These are phyloP conservation scores for Kodamaea anthophila DNA, from an alignment of 1,139 yeast genomes.

Conservation along the genomic window DNA sequence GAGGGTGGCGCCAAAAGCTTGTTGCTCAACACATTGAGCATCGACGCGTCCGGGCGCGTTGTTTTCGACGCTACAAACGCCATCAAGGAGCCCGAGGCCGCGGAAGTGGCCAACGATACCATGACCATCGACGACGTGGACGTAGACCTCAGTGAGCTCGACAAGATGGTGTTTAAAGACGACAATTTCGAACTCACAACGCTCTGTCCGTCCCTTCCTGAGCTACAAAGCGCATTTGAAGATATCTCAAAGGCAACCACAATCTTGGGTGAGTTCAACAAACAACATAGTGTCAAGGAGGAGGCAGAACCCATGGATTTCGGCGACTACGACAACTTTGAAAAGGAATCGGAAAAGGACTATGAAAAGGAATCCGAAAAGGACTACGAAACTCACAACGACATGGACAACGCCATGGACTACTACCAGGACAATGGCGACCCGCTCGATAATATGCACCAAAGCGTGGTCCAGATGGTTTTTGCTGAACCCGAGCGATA, in stretches of 20 bases:
- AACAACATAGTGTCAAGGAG: slow-evolving; percentile 15
- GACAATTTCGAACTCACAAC: slow-evolving; percentile 34
- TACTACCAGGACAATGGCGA: too few relatives aligned
- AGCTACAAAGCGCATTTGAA: slow-evolving; percentile 49
- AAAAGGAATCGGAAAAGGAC: slow-evolving; percentile 12
- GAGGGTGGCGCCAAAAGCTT: slow-evolving; percentile 93
- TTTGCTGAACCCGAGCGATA: slow-evolving; percentile 17
- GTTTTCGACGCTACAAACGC: slow-evolving; percentile 48
- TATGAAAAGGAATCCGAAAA: slow-evolving; percentile 14
- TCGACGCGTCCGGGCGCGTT: slow-evolving; percentile 55
- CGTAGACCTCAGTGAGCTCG: slow-evolving; percentile 14
- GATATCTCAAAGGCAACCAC: slow-evolving; percentile 54
- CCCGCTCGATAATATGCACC: slow-evolving; percentile 17
- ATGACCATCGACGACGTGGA: slow-evolving; percentile 7
- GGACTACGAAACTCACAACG: too few relatives aligned
- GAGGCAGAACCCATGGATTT: slow-evolving; percentile 17
- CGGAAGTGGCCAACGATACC: slow-evolving; percentile 10
- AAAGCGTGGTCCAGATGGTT: slow-evolving; percentile 20
- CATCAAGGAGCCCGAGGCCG: slow-evolving; percentile 6
- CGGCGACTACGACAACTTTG: slow-evolving; percentile 11
- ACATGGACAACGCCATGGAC: slow-evolving; percentile 11
- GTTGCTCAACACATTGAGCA: slow-evolving; percentile 61
- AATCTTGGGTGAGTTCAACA: slow-evolving; percentile 13
- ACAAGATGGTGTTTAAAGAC: slow-evolving; percentile 22
- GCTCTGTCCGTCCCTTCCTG: slow-evolving; percentile 59